Evolutionary conservation across 2,329 filamentous ascomycete genomes (phyloP).

Genomic region (Pseudogymnoascus sp.): DNA sequence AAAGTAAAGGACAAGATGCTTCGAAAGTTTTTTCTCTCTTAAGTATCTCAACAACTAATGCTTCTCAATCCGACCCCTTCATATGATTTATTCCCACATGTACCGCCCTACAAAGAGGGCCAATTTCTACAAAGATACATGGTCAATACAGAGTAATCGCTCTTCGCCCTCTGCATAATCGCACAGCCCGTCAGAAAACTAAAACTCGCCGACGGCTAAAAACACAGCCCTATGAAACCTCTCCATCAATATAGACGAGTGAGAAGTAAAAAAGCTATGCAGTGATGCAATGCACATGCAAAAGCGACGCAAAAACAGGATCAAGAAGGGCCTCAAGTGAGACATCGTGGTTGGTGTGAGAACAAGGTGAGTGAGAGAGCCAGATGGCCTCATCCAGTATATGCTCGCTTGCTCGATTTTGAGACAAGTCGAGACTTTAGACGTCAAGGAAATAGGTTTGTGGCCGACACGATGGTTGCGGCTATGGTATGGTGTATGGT

Average conservation of each 20-base stretch:
- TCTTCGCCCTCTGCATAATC: conserved; percentile 1
- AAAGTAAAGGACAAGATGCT: not conserved
- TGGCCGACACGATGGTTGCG: conserved; percentile 3
- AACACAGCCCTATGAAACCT: not conserved
- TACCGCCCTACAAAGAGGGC: not conserved
- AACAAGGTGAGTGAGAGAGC: not conserved
- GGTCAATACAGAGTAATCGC: conserved; percentile 1
- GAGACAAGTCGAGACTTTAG: not conserved
- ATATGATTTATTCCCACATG: conserved; percentile 4
- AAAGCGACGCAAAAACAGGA: conserved; percentile 7
- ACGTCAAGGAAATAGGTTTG: conserved; percentile 6
- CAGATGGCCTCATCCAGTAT: not conserved
- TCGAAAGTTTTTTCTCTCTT: not conserved
- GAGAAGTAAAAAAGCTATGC: not conserved
- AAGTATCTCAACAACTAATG: conserved; percentile 7
- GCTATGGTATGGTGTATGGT: not conserved
- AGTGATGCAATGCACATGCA: not conserved
- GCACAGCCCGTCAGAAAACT: conserved; percentile 1
- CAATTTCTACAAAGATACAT: conserved; percentile 5
- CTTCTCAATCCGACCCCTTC: not conserved
- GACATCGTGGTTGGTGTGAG: conserved; percentile 1
- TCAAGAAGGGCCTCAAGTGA: conserved; percentile 5
- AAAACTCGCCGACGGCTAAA: conserved; percentile 4
- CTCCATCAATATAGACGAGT: not conserved
- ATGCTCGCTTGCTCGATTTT: not conserved